phyloP scores from a whole-genome alignment of 805 yeast genomes.

The Metschnikowia hibisci region DNA sequence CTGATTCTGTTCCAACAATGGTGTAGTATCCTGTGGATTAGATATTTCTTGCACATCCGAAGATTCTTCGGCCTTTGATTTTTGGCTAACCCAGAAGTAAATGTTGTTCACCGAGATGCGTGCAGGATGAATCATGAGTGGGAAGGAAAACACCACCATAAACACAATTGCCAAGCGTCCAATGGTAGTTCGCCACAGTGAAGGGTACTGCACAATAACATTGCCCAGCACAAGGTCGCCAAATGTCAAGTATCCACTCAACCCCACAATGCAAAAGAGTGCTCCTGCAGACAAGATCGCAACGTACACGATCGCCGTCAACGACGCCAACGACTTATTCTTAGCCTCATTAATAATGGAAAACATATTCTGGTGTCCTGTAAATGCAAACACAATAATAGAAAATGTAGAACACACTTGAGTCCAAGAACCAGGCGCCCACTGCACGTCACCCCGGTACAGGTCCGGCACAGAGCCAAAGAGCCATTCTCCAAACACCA shows the following conservation, averaged over 20 bases:
- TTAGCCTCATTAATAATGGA: slow-evolving; percentile 78
- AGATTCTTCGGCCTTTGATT: too few species aligned
- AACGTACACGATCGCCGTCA: slow-evolving; percentile 44
- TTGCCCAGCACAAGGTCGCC: slow-evolving; percentile 69
- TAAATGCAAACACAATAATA: slow-evolving; percentile 89
- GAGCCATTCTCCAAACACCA: slow-evolving; percentile 71
- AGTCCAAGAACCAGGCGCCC: slow-evolving; percentile 39
- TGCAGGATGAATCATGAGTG: slow-evolving; percentile 88
- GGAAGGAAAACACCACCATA: slow-evolving; percentile 79
- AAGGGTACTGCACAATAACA: slow-evolving; percentile 73
- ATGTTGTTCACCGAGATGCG: slow-evolving; percentile 78
- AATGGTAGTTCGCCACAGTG: slow-evolving; percentile 55
- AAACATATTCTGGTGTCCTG: slow-evolving; percentile 95
- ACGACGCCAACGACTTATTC: slow-evolving; percentile 46
- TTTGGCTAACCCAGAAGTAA: slow-evolving; percentile 42
- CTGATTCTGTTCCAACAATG: slow-evolving; percentile 7
- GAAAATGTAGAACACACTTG: slow-evolving; percentile 70
- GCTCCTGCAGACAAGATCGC: slow-evolving; percentile 59
- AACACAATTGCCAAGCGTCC: slow-evolving; percentile 80
- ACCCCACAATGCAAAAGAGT: slow-evolving; percentile 69
- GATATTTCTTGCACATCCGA: background rate
- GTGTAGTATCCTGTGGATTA: background rate
- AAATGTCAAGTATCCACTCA: slow-evolving; percentile 75
- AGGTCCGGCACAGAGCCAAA: slow-evolving; percentile 47
- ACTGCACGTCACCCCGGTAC: slow-evolving; percentile 27